Conservation (phyloP, 768 basidiomycete genomes). For the Lactarius deliciosus region DNA sequence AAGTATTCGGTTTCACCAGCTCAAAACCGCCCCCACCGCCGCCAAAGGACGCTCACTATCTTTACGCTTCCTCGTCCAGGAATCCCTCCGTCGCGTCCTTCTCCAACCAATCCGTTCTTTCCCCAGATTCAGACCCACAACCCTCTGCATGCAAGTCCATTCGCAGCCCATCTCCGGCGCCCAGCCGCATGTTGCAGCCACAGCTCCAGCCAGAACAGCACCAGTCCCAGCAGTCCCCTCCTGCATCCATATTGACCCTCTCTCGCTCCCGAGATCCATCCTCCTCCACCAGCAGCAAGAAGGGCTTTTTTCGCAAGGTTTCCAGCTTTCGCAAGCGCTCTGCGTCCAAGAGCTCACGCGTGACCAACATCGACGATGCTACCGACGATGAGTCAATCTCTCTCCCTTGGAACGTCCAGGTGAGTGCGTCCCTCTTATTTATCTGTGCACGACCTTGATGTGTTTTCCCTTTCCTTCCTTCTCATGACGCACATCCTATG, state of each 20-base stretch:
- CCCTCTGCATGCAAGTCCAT: conserved; percentile 5
- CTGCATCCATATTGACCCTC: not conserved
- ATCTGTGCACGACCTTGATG: not conserved
- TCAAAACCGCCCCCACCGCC: conserved; percentile 26
- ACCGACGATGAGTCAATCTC: conserved; percentile 25
- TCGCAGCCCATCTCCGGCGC: conserved; percentile 22
- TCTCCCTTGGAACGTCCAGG: conserved; percentile 29
- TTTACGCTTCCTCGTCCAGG: conserved; percentile 13
- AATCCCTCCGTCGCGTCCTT: conserved; percentile 24
- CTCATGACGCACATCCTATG: not conserved
- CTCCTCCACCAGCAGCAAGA: conserved; percentile 10
- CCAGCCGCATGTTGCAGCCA: conserved; percentile 18
- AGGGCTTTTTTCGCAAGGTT: conserved; percentile 26
- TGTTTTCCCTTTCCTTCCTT: not conserved
- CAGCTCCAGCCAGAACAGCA: not conserved
- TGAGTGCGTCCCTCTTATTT: not conserved
- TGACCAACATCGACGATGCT: conserved; percentile 2
- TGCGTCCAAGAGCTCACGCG: conserved; percentile 19
- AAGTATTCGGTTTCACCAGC: conserved; percentile 26
- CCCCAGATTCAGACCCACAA: conserved; percentile 12
- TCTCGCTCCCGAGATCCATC: not conserved
- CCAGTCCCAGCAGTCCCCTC: conserved; percentile 6
- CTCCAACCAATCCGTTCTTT: conserved; percentile 19
- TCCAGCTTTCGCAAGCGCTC: conserved; percentile 25
- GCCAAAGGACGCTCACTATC: conserved; percentile 27